Evolutionary conservation across 345 rosid genomes (phyloP), one percentile per base, ranked within the genome.

Genomic region (Eutrema heterophyllum): DNA sequence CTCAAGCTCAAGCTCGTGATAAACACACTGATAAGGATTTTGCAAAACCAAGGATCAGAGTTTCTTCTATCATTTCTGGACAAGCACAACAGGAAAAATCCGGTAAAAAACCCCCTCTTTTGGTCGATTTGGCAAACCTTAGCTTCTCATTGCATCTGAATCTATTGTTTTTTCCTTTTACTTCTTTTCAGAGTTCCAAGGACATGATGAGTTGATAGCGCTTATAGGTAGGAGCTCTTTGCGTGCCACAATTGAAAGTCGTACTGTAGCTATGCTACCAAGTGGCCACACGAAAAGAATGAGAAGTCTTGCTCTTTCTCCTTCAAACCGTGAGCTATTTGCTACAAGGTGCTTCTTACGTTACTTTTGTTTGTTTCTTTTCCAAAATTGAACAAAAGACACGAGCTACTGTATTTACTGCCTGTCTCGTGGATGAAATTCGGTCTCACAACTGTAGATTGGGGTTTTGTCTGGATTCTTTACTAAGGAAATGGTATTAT

Each of bases 231-330:
- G 80, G 43, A 77, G 68, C 72, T 71, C 80, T 58, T 59, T 77
- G 73, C 77, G 68, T 57, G 61, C 77, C 50, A 71, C 77, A 43
- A 66, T 77, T 7, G 57, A 77, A 50, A 51, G 63, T 35, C 72
- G 57, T 58, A 71, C 64, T 27, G 49, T 65, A 21, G 39, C 68
- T 50, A 77, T 77, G 80, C 50, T 71, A 32, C 80, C 80, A 66
- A 71, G 80, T 66, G 49, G 69, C 64, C 80, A 77, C 72, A 71
- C 77, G 10, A 77, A 77, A 77, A 71, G 77, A 66, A 57, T 77
- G 73, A 65, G 80, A 71, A 77, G 77, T 50, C 80, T 77, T 52
- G 76, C 80, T 57, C 68, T 77, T 26, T 77, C 80, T 71, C 72
- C 73, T 49, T 77, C 80, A 15, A 41, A 51, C 50, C 71, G 63